Evolutionary conservation across 805 yeast genomes (phyloP).

Genomic region (Metschnikowia rubicola): DNA sequence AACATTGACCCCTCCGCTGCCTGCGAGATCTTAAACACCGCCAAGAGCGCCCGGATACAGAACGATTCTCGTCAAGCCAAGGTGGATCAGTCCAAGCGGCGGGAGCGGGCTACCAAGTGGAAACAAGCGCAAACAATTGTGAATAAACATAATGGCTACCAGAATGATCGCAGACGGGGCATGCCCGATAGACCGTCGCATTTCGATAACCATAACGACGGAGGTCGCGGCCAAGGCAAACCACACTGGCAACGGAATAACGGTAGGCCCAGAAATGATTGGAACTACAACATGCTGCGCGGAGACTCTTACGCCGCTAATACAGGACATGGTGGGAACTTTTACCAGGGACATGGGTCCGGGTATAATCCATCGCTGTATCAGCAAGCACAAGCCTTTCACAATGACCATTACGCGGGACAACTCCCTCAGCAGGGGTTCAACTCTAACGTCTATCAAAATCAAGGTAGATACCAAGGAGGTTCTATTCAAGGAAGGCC

Average conservation of each 20-base stretch:
- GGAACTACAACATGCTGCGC: neutral
- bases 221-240: neutral
- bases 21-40: conserved; percentile 50
- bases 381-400: neutral
- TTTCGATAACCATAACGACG: neutral
- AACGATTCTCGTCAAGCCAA: neutral
- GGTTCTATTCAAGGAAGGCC: neutral
- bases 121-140: neutral
- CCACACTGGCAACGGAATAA: conserved; percentile 1
- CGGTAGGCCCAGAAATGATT: neutral
- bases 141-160: neutral
- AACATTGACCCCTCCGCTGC: conserved; percentile 66
- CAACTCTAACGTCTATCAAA: neutral
- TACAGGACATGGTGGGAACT: neutral
- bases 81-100: neutral
- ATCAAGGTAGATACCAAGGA: neutral
- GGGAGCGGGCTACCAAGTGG: neutral
- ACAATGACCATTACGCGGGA: no score
- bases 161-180: neutral
- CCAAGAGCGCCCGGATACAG: conserved; percentile 14
- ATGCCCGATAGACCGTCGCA: neutral
- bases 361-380: neutral
- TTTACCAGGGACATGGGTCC: neutral
- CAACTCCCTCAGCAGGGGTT: no score
- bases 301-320: neutral